Base-by-base conservation (phyloP, 176 grass and related monocot species). In the Phyllostachys edulis region DNA sequence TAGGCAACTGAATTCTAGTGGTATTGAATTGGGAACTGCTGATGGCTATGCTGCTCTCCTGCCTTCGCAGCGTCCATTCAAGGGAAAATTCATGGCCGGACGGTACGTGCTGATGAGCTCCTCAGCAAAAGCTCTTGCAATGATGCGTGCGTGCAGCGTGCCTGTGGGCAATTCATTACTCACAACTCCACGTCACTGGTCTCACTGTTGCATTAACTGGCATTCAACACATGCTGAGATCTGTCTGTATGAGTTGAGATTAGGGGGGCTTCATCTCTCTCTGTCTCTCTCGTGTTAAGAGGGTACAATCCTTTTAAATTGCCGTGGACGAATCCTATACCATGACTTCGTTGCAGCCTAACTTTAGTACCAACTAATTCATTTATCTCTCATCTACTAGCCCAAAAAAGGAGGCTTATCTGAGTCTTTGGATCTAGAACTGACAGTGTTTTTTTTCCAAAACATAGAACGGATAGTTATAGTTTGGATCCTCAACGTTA, bases 91-190 rank as follows among this genome's bases (percentile, higher is more conserved):
- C 79, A 63, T 41, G 51, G 72, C 63, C 38, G 40, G 49, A 81
- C 17, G 8, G 69, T 81, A 16, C 63, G 46, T 45, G 61, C 83
- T 20, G 63, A 61, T 49, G 78, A 75, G 23, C 73, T 45, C 4
- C 23, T 55, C 67, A 52, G 85, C 38, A 18, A 23, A 23, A 47
- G 24, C 39, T 17, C 39, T 8, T 0, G 52, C 63, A 70, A 77
- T 63, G 85, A 82, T 82, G 85, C 69, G 60, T 87, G 70, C 78
- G 78, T 81, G 85, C 62, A 81, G 70, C 78, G 78, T 81, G 85
- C 62, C 62, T 60, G 77, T 66, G 69, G 12, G 5, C 77, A 66
- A 67, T 50, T 87, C 62, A 87, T 75, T 54, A 40, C 7, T 41
- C 6, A 14, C 62, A 7, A 16, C 62, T 8, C 73, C 32, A 57